phyloP scores from a whole-genome alignment of 768 basidiomycete species.

The Hysterangium stoloniferum region DNA sequence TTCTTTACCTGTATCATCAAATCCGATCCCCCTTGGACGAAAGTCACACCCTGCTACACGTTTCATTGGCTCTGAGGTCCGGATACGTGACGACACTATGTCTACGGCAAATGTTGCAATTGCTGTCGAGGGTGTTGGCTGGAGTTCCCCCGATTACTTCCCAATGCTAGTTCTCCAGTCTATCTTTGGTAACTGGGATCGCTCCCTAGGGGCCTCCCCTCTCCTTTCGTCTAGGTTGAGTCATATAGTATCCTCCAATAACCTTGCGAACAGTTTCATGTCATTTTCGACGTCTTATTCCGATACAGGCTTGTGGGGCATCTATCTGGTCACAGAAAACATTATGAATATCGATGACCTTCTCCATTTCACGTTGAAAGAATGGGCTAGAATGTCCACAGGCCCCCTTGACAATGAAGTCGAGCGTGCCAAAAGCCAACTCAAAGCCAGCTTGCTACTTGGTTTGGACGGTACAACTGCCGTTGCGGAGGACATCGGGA shows the following conservation, averaged over 20 bases:
- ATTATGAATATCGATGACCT: conserved; percentile 89
- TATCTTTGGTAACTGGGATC: conserved; percentile 99
- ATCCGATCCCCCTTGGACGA: conserved; percentile 84
- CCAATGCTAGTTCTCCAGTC: conserved; percentile 98
- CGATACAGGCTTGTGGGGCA: conserved; percentile 98
- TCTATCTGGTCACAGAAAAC: conserved; percentile 96
- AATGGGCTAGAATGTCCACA: conserved; percentile 94
- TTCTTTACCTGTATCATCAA: conserved; percentile 75
- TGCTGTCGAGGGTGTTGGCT: conserved; percentile 95
- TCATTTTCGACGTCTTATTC: conserved; percentile 98
- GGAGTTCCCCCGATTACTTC: conserved; percentile 98
- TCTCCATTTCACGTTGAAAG: conserved; percentile 86
- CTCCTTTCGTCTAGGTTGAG: conserved; percentile 87
- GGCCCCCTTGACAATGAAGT: conserved; percentile 80
- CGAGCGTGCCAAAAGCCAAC: conserved; percentile 96
- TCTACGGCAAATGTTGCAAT: conserved; percentile 90
- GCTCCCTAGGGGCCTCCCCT: conserved; percentile 84
- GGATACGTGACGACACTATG: conserved; percentile 87
- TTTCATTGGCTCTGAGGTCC: conserved; percentile 93
- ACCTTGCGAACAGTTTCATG: conserved; percentile 99
- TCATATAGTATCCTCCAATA: conserved; percentile 84
- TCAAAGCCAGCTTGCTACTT: conserved; percentile 89
- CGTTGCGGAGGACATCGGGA: conserved; percentile 96
- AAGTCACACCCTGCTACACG: conserved; percentile 65
- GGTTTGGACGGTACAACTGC: conserved; percentile 94